These are phyloP conservation scores for Cladophialophora immunda DNA, from an alignment of 2,329 filamentous ascomycete genomes.

Conservation along the genomic window DNA sequence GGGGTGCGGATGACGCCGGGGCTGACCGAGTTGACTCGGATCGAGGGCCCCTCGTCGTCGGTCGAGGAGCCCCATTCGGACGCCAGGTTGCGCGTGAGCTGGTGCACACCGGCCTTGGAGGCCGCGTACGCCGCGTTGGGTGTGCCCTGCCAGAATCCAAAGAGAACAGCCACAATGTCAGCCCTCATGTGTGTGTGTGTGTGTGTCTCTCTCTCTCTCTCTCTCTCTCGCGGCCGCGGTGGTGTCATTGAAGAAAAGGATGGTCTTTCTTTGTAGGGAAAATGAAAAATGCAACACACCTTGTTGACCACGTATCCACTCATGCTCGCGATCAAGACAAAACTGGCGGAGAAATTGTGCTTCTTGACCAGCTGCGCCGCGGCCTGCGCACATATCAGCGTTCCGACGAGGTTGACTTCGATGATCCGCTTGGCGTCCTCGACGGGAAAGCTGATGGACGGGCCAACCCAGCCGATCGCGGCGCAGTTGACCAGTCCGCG, in stretches of 20 bases:
- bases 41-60: constrained; percentile 40
- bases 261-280: not conserved
- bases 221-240: no score
- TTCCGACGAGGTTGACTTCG: constrained; percentile 71
- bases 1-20: constrained; percentile 49
- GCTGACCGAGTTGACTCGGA: constrained; percentile 62
- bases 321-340: constrained; percentile 82
- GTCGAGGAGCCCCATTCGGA: constrained; percentile 75
- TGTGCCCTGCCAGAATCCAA: constrained; percentile 8
- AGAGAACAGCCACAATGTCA: not conserved
- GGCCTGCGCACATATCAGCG: constrained; percentile 63
- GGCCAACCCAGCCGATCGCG: constrained; percentile 7
- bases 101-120: constrained; percentile 72
- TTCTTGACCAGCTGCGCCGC: constrained; percentile 37
- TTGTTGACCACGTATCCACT: constrained; percentile 77
- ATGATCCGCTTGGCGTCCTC: constrained; percentile 67
- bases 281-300: constrained; percentile 4
- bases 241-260: no score
- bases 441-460: constrained; percentile 60
- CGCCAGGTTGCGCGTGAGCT: constrained; percentile 69
- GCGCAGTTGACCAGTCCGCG: constrained; percentile 31
- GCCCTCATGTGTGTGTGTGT: no score
- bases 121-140: constrained; percentile 70
- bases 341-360: constrained; percentile 64
- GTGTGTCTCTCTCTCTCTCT: no score